Evolutionary conservation across 148 eudicot species (phyloP), one percentile per base, ranked within the genome.

Genomic region (Limonium bicolor): DNA sequence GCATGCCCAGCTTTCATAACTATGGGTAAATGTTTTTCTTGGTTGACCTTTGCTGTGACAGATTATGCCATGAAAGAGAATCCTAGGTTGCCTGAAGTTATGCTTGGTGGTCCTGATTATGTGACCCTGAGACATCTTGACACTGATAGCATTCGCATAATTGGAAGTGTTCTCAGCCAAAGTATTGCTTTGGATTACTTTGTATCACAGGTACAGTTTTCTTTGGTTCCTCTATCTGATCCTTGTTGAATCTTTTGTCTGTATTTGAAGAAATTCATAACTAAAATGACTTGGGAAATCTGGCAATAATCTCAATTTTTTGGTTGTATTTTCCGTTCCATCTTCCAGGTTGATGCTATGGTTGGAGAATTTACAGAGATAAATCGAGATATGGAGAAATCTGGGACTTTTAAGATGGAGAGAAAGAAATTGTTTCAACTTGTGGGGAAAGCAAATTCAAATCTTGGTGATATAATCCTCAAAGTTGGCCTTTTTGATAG

Each of bases 401-500:
- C 81, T 36, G 97, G 97, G 17, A 80, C 82, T 28, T 88, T 88
- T 64, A 83, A 83, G 21, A 77, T 88, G 94, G 50, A 59, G 14
- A 65, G 97, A 58, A 88, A 80, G 62, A 83, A 80, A 69, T 82
- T 88, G 24, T 83, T 88, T 64, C 82, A 84, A 56, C 92, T 88
- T 50, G 97, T 83, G 41, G 97, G 97, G 52, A 77, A 68, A 77
- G 97, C 97, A 41, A 88, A 88, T 69, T 83, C 94, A 31, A 88
- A 72, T 67, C 65, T 88, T 50, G 97, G 92, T 38, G 97, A 88
- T 60, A 74, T 88, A 24, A 88, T 88, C 61, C 83, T 88, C 22
- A 83, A 70, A 80, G 94, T 88, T 35, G 94, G 97, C 45, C 72
- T 88, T 47, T 84, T 88, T 50, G 97, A 88, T 49, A 88, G 97